A percentile compares a stretch with the other conserved stretches of the same genome.
Conservation (phyloP, 2,329 filamentous ascomycete genomes). For the Chalara sp. region DNA sequence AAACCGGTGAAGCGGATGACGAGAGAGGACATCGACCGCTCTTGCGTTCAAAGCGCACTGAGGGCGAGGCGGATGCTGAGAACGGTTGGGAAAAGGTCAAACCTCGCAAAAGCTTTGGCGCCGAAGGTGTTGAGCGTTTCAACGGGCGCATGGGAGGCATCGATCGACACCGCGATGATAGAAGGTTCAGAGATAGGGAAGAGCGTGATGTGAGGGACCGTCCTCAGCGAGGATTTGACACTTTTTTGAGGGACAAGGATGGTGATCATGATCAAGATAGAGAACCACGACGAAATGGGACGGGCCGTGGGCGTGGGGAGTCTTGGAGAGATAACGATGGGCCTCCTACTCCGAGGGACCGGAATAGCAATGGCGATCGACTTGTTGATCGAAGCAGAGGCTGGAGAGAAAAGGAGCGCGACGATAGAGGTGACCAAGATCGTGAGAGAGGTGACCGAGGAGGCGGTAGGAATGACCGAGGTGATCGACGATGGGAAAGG, state of each 20-base stretch:
- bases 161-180: conserved; percentile 34
- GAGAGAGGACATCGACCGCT: conserved; percentile 37
- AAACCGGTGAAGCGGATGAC: conserved; percentile 43
- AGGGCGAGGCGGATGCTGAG: conserved; percentile 56
- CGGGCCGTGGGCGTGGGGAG: conserved; percentile 58
- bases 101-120: conserved; percentile 66
- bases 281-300: conserved; percentile 55
- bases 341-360: conserved; percentile 22
- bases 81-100: conserved; percentile 68
- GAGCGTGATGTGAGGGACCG: conserved; percentile 47
- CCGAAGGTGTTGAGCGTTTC: conserved; percentile 66
- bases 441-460: conserved; percentile 19
- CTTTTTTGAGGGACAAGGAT: conserved; percentile 42
- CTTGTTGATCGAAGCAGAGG: conserved; percentile 25
- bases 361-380: conserved; percentile 27
- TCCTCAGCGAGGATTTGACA: conserved; percentile 42
- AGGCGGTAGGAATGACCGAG: conserved; percentile 20
- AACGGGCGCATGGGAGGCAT: conserved; percentile 58
- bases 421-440: conserved; percentile 19
- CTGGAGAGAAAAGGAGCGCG: conserved; percentile 35
- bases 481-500: conserved; percentile 18
- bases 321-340: conserved; percentile 57
- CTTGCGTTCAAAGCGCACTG: conserved; percentile 44
- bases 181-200: conserved; percentile 43
- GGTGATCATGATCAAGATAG: conserved; percentile 38